Base-by-base conservation (phyloP, 2,329 filamentous ascomycete species). In the Aspergillus brasiliensis region DNA sequence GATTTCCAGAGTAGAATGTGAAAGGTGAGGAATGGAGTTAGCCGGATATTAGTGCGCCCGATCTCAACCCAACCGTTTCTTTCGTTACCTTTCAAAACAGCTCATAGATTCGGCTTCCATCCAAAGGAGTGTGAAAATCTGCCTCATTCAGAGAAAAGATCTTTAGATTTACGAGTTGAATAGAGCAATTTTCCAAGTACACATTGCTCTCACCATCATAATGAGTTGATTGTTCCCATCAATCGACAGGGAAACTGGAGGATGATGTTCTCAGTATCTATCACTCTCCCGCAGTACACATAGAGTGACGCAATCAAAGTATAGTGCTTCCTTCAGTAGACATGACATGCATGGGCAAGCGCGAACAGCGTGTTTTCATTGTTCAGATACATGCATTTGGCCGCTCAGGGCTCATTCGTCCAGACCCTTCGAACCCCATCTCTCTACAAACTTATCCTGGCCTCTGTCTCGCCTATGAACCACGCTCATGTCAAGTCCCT, bases 401-500 rank as follows among this genome's bases (percentile, higher is more conserved):
- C 31, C 31, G 11, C 31, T 34, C 31, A 13, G 31, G 31, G 11
- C 5, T 51, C 13, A 49, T 31, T 23, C 19, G 8, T 17, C 6
- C 21, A 17, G 23, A 5, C 15, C 46, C 28, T 17, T 21, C 25
- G 44, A 72, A 15, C 57, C 27, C 76, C 76, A 78, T 52, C 57
- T 68, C 44, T 74, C 70, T 40, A 78, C 57, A 54, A 78, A 74
- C 38, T 52, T 69, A 13, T 72, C 71, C 38, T 67, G 70, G 11
- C 55, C 57, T 49, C 65, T 67, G 57, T 77, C 73, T 25, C 70
- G 67, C 38, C 71, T 69, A 58, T 73, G 66, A 38, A 77, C 58
- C 54, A 70, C 61, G 56, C 73, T 71, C 59, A 74, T 47, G 48
- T 77, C 65, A 25, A 78, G 64, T n/a, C 65, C 65, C 56, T 74